Evolutionary conservation across 2,329 filamentous ascomycete species (phyloP), one percentile per base, ranked within the genome.

Genomic region (Monosporascus sp.): DNA sequence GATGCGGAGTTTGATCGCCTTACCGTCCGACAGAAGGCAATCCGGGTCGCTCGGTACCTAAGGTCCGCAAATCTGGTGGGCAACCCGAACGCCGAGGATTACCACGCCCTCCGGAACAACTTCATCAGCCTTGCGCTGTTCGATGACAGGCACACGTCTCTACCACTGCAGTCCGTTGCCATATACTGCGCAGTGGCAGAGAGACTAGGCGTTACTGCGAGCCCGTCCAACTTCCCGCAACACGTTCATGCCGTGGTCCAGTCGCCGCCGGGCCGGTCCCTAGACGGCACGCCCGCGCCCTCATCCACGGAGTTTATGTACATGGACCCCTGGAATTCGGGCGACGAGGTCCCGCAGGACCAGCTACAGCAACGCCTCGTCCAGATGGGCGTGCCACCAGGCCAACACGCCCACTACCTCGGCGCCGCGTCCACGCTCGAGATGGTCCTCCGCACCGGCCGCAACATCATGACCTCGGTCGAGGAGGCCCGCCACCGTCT

Each of bases 221-320:
- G 74, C n/a, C 84, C 83, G 11, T 87, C 83, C 57, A 82, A 81
- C 49, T 86, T 83, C 60, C 82, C 85, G 7, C 80, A 80, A 58
- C 85, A 88, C 64, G 84, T 88, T 37, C 79, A 85, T 61, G 83
- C 80, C 37, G 78, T 87, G n/a, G 74, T 88, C 20, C 70, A 52
- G 5, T 51, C 57, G 58, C 51, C 54, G 43, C 24, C 65, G 60
- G 47, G 64, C 53, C 50, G 62, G 57, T 61, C 62, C 60, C 70
- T 51, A 61, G 71, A 54, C 46, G 57, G 45, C 52, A 70, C 14
- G 50, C 58, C 31, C 53, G 58, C 37, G 53, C 50, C 17, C 4
- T 31, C 44, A 40, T 20, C 22, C 17, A 63, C 60, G 3, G 70
- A 70, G 35, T 65, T 70, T 5, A 83, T 86, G 72, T 84, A 83